Conservation (phyloP, 2,329 filamentous ascomycete species). For the Arthrobotrys sinensis region DNA sequence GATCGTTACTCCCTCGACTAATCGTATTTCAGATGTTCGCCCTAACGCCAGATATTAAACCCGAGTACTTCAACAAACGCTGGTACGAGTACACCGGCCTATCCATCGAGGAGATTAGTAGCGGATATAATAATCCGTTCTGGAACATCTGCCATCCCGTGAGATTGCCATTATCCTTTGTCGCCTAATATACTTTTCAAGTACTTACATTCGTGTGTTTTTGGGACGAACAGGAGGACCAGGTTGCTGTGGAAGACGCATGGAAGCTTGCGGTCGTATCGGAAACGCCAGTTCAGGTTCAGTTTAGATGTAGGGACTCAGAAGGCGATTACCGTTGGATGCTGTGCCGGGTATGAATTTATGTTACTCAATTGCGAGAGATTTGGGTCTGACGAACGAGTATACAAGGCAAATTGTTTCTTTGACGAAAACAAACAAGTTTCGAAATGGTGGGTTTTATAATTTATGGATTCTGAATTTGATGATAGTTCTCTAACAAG, state of each 20-base stretch:
- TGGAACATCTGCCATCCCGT: slow-evolving; percentile 56
- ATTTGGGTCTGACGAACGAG: slow-evolving; percentile 2
- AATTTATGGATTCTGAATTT: neutral
- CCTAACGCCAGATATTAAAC: slow-evolving; percentile 51
- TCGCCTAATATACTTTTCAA: slow-evolving; percentile 4
- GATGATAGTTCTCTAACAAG: slow-evolving; percentile 1
- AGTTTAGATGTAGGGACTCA: slow-evolving; percentile 78
- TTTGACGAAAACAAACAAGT: slow-evolving; percentile 34
- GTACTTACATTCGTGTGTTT: slow-evolving; percentile 13
- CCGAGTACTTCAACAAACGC: slow-evolving; percentile 58
- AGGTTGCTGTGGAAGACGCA: slow-evolving; percentile 48
- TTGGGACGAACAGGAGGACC: slow-evolving; percentile 42
- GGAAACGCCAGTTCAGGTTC: slow-evolving; percentile 76
- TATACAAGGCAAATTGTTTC: slow-evolving; percentile 46
- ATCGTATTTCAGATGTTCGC: slow-evolving; percentile 45
- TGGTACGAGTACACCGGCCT: slow-evolving; percentile 60
- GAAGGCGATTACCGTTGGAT: slow-evolving; percentile 85
- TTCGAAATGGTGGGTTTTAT: slow-evolving; percentile 44
- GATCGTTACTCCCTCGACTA: neutral
- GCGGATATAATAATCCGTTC: slow-evolving; percentile 38
- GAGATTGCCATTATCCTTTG: slow-evolving; percentile 25
- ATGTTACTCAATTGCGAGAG: neutral
- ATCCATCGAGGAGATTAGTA: slow-evolving; percentile 37
- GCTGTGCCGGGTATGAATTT: slow-evolving; percentile 73
- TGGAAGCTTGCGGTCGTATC: slow-evolving; percentile 68